Evolutionary conservation across 164 flowering plant species (phyloP).

Genomic region (Platanus orientalis): DNA sequence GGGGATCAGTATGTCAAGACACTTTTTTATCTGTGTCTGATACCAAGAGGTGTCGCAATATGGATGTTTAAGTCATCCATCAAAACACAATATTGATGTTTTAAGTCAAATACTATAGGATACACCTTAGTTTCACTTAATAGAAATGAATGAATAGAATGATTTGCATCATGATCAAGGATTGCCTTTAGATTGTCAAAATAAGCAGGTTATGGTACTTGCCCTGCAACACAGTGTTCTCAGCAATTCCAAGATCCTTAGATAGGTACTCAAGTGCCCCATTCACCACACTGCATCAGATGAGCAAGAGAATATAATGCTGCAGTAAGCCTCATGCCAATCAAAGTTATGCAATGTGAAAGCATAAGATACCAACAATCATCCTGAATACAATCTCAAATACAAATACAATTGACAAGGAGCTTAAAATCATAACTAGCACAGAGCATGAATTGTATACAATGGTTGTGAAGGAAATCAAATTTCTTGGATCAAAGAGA

Average conservation of each 20-base stretch:
- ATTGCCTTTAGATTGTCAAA: neutral
- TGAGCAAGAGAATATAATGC: neutral
- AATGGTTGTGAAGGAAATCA: neutral
- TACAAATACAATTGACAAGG: no score
- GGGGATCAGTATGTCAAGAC: no score
- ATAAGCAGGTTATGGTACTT: constrained; percentile 22
- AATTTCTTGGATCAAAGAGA: neutral
- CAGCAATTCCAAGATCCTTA: constrained; percentile 86
- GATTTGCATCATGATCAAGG: neutral
- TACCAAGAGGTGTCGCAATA: no score
- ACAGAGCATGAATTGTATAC: neutral
- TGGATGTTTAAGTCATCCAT: no score
- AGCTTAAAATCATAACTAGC: neutral
- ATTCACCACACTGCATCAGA: constrained; percentile 84
- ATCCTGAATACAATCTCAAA: no score
- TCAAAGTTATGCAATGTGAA: neutral
- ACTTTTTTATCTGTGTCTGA: no score
- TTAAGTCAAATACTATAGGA: neutral
- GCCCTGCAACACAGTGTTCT: constrained; percentile 84
- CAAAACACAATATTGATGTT: no score
- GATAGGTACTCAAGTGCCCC: constrained; percentile 96
- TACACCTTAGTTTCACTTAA: neutral
- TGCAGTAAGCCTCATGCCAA: neutral
- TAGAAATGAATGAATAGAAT: neutral
- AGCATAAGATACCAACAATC: constrained; percentile 5